Evolutionary conservation across 495 filamentous ascomycete species (phyloP).

Genomic region (Antarctomyces pellizariae): DNA sequence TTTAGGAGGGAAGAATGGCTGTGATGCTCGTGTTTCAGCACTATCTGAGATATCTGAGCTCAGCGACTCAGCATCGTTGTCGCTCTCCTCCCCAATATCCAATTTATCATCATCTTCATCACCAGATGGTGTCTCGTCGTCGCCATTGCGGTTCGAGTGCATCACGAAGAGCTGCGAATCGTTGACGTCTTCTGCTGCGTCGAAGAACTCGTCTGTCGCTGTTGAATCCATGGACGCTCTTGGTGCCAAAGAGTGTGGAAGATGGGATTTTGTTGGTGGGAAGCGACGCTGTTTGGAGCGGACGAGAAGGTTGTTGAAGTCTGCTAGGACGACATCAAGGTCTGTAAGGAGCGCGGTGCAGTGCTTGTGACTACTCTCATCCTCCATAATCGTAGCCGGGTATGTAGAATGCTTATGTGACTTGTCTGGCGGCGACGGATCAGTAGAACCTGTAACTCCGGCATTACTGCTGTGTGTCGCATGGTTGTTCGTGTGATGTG

Average conservation of each 20-base stretch:
- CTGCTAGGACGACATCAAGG: constrained; percentile 54
- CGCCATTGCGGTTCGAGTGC: constrained; percentile 34
- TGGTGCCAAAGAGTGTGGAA: constrained; percentile 23
- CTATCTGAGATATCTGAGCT: constrained; percentile 35
- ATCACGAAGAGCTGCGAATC: constrained; percentile 54
- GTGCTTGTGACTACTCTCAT: constrained; percentile 45
- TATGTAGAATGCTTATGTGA: no score
- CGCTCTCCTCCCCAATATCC: no score
- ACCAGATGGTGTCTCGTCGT: constrained; percentile 28
- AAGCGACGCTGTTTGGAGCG: constrained; percentile 59
- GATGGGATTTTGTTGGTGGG: no score
- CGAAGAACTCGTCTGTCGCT: constrained; percentile 77
- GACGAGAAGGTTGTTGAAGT: constrained; percentile 53
- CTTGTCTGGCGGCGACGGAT: no score
- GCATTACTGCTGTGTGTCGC: no score
- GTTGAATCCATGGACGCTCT: constrained; percentile 65
- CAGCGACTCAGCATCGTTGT: constrained; percentile 35
- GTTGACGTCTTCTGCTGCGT: constrained; percentile 41
- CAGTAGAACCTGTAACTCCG: no score
- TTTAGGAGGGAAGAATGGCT: constrained; percentile 41
- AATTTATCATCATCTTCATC: constrained; percentile 33
- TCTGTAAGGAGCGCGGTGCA: constrained; percentile 60
- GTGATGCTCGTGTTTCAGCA: constrained; percentile 16
- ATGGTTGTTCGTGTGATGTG: constrained; percentile 1
- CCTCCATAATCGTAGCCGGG: no score